A percentile compares a stretch with the other conserved stretches of the same genome.
Conservation (phyloP, 140 eudicot genomes). For the Cichorium intybus region DNA sequence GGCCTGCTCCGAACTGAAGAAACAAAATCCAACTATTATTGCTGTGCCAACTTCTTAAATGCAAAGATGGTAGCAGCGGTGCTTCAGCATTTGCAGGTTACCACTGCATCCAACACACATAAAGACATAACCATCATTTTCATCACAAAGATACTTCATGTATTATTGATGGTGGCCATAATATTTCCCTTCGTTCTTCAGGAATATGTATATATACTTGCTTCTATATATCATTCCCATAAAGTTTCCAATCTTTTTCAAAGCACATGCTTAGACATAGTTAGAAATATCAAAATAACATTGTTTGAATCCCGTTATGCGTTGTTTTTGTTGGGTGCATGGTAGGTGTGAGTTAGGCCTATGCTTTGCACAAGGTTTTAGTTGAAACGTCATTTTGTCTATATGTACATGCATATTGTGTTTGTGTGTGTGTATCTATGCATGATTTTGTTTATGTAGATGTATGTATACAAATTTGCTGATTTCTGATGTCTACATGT, state of each 20-base stretch:
- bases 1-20: constrained; percentile 13
- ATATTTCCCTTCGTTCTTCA: not conserved
- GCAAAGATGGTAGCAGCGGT: constrained; percentile 22
- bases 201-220: not conserved
- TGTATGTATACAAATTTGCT: too few relatives aligned
- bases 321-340: not conserved
- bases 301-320: too few relatives aligned
- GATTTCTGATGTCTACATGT: too few relatives aligned
- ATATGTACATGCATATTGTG: too few relatives aligned
- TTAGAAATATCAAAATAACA: not conserved
- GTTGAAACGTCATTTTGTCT: too few relatives aligned
- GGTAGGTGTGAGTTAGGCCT: not conserved
- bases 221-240: not conserved
- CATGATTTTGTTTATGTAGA: not conserved
- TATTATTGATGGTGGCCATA: not conserved
- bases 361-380: not conserved
- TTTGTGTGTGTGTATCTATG: not conserved
- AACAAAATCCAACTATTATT: constrained; percentile 15
- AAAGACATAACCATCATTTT: constrained; percentile 18
- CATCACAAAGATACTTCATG: not conserved
- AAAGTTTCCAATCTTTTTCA: not conserved
- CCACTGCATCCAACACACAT: constrained; percentile 10
- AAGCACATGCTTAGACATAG: not conserved
- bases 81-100: constrained; percentile 19
- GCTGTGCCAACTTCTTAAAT: constrained; percentile 8